Base-by-base conservation (phyloP, 1,284 basidiomycete genomes). In the Irpex rosettiformis region DNA sequence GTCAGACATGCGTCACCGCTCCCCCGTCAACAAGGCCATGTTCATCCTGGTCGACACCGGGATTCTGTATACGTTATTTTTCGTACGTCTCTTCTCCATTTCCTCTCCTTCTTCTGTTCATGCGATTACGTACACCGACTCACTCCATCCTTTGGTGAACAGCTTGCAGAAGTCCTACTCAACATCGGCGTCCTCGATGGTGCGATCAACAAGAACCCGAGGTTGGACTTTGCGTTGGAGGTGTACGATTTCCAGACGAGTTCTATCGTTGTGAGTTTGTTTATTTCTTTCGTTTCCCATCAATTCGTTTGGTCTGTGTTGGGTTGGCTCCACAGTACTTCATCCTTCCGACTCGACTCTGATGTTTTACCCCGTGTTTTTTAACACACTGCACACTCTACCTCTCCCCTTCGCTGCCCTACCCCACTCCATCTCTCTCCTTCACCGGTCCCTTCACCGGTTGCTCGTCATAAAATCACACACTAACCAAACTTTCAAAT, bases 21-120 rank as follows among this genome's bases (percentile, higher is more conserved):
- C 63, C 7, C 58, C 61, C 11, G 56, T 51, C 4, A 54, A 61
- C 56, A 56, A 53, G 25, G 42, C 62, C 27, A 64, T 64, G 63
- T 16, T 59, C 4, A 45, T 64, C n/a, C 56, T 64, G 29, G 33
- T 64, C 29, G 63, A 64, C 43, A 59, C 63, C 10, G 63, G 63
- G 18, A 37, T 61, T 7, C 24, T 58, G 8, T 61, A 61, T 54
- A 52, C 55, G 25, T 53, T 61, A 4, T 61, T 61, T 18, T 61
- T 61, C 51, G 60, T 61, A 45, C 27, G 60, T 54, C 21, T 40
- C 33, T 37, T 11, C 33, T 37, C 10, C 4, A 37, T n/a, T n/a
- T n/a, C n/a, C n/a, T n/a, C n/a, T n/a, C n/a, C n/a, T n/a, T n/a
- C 24, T 28, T 8, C 7, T 37, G 16, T 16, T 37, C 33, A 37